Evolutionary conservation across 331 rosid genomes (phyloP).

Genomic region (Arachis monticola): DNA sequence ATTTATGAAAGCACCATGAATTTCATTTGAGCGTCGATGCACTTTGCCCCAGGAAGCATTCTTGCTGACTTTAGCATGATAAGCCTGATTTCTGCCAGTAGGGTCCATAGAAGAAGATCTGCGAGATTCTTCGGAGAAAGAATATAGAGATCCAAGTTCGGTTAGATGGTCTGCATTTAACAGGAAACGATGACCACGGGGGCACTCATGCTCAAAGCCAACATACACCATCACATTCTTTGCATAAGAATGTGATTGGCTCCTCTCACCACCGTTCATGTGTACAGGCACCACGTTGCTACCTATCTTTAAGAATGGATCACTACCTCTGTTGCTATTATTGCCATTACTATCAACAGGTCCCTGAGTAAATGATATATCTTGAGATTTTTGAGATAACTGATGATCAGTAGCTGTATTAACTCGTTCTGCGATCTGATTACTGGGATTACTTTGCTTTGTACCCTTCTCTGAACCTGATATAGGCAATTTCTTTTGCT

Average conservation of each 20-base stretch:
- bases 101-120: conserved; percentile 47
- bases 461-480: conserved; percentile 60
- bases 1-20: conserved; percentile 45
- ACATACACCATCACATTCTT: conserved; percentile 62
- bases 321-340: conserved; percentile 45
- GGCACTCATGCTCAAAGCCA: conserved; percentile 97
- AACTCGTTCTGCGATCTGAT: conserved; percentile 50
- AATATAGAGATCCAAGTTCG: conserved; percentile 68
- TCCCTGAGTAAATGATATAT: conserved; percentile 47
- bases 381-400: conserved; percentile 54
- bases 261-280: conserved; percentile 59
- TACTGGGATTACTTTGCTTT: conserved; percentile 59
- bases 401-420: conserved; percentile 45
- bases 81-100: conserved; percentile 43
- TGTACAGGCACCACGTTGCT: conserved; percentile 73
- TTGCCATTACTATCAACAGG: conserved; percentile 41
- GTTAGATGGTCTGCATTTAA: conserved; percentile 74
- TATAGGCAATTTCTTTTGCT: conserved; percentile 60
- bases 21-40: conserved; percentile 57
- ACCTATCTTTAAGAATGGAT: conserved; percentile 75
- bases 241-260: conserved; percentile 46
- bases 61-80: conserved; percentile 54
- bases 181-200: conserved; percentile 92
- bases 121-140: conserved; percentile 64
- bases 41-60: conserved; percentile 59